phyloP scores from a whole-genome alignment of 2,329 filamentous ascomycete species.

The Sarocladium oryzae region DNA sequence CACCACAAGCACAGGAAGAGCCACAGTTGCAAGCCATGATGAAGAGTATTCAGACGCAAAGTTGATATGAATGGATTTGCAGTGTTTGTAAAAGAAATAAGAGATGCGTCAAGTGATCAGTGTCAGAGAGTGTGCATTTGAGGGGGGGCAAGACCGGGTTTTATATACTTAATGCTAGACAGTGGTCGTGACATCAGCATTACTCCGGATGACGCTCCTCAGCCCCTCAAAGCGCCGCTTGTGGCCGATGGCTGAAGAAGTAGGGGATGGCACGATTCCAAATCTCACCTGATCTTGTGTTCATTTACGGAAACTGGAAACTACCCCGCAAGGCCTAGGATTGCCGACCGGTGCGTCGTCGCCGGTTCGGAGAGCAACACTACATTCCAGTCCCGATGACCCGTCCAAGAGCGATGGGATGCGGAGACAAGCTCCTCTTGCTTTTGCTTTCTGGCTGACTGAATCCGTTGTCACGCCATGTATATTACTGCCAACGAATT shows the following conservation, averaged over 20 bases:
- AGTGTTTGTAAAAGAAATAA: too few species aligned
- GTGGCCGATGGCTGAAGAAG: not conserved
- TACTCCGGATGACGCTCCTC: not conserved
- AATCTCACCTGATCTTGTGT: not conserved
- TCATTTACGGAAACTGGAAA: not conserved
- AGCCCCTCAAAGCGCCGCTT: not conserved
- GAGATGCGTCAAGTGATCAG: too few species aligned
- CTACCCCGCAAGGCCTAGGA: too few species aligned
- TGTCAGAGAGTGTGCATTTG: not conserved
- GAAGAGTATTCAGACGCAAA: not conserved
- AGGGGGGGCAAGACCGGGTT: not conserved
- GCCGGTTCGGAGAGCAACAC: too few species aligned
- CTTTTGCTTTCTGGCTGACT: too few species aligned
- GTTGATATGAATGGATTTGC: not conserved
- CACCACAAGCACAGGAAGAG: slow-evolving; percentile 9
- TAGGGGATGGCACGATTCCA: not conserved
- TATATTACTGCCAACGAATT: too few species aligned
- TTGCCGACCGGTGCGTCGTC: too few species aligned
- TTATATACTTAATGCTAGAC: not conserved
- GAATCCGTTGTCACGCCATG: too few species aligned
- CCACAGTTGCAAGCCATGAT: slow-evolving; percentile 12
- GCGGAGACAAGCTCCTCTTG: too few species aligned
- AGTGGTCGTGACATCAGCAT: slow-evolving; percentile 4
- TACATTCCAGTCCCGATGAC: too few species aligned
- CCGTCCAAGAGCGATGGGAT: too few species aligned